Conservation (phyloP, 2,329 filamentous ascomycete genomes). For the Xylariaceae sp. region DNA sequence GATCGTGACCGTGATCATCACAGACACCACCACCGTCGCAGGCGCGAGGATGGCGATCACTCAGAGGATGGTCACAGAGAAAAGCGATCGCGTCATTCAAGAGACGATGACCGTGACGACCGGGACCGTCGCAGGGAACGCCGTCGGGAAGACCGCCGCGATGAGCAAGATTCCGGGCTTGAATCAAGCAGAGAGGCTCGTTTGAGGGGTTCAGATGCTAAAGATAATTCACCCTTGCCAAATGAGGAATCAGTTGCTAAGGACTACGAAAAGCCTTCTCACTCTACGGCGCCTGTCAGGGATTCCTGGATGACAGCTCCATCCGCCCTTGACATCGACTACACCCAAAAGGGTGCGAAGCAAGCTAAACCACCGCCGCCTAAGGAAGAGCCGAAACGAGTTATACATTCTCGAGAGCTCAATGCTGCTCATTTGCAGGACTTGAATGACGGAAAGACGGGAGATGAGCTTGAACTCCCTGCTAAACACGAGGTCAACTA, state of each 20-base stretch:
- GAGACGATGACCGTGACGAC: conserved; percentile 37
- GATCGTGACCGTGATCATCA: conserved; percentile 27
- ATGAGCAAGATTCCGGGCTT: conserved; percentile 29
- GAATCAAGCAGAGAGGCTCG: conserved; percentile 34
- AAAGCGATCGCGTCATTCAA: conserved; percentile 58
- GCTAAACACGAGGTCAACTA: conserved; percentile 65
- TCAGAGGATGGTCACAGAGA: conserved; percentile 52
- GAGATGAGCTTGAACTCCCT: conserved; percentile 49
- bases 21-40: conserved; percentile 31
- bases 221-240: conserved; percentile 47
- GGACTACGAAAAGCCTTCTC: conserved; percentile 25
- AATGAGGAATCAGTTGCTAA: conserved; percentile 43
- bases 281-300: conserved; percentile 49
- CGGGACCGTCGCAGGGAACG: conserved; percentile 40
- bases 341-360: conserved; percentile 58
- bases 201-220: conserved; percentile 42
- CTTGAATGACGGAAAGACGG: conserved; percentile 51
- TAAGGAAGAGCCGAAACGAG: conserved; percentile 59
- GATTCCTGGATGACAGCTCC: conserved; percentile 96
- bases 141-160: conserved; percentile 23
- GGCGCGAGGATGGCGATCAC: conserved; percentile 37
- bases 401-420: conserved; percentile 74
- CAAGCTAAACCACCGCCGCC: conserved; percentile 49
- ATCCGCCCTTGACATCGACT: conserved; percentile 76
- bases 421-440: conserved; percentile 63